phyloP scores from a whole-genome alignment of 495 filamentous ascomycete genomes.

The Extremus antarcticus region DNA sequence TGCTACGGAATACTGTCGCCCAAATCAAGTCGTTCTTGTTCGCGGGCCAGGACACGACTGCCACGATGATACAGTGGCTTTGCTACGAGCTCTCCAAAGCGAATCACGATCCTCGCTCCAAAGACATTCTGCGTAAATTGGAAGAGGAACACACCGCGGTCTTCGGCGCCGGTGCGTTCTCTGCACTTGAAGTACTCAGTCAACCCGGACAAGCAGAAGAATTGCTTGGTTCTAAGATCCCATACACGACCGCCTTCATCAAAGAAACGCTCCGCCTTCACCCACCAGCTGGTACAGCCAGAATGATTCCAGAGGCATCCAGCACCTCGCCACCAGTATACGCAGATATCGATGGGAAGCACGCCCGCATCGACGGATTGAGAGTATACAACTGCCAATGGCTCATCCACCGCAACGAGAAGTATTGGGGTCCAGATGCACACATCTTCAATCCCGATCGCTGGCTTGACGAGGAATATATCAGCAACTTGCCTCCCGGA shows the following conservation, averaged over 20 bases:
- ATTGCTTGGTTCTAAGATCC: not conserved
- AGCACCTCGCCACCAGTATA: not conserved
- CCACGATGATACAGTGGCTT: conserved; percentile 23
- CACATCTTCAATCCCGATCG: conserved; percentile 3
- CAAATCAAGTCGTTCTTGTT: conserved; percentile 33
- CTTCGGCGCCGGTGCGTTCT: conserved; percentile 21
- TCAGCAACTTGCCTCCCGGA: not conserved
- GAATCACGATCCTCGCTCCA: conserved; percentile 4
- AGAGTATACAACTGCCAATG: conserved; percentile 28
- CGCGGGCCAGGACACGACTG: conserved; percentile 33
- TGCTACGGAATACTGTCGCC: not conserved
- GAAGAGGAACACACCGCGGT: conserved; percentile 29
- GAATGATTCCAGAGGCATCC: not conserved
- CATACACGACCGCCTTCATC: conserved; percentile 36
- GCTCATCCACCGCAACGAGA: conserved; percentile 26
- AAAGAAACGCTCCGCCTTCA: conserved; percentile 37
- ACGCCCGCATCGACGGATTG: conserved; percentile 19
- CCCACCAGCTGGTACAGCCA: conserved; percentile 21
- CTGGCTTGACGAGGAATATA: not conserved
- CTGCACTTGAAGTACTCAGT: conserved; percentile 16
- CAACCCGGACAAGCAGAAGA: conserved; percentile 26
- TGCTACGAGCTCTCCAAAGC: conserved; percentile 25
- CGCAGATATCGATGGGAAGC: conserved; percentile 1
- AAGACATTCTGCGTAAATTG: conserved; percentile 10
- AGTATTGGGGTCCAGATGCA: conserved; percentile 24